Evolutionary conservation across 176 grass and related monocot genomes (phyloP).

Genomic region (Paspalum notatum): DNA sequence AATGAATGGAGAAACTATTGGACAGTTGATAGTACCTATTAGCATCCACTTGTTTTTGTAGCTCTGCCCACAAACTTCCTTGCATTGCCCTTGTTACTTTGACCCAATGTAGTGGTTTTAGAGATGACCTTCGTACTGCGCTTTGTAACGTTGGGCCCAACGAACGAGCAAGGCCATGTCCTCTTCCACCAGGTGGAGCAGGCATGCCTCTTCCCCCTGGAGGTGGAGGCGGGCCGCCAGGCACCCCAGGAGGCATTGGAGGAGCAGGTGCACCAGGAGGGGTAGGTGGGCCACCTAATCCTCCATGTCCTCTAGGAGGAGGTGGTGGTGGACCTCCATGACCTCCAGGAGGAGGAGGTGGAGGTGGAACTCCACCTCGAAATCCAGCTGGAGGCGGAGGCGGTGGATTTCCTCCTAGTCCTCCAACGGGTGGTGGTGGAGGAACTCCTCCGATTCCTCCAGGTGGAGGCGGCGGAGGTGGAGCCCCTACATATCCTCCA

Average conservation of each 20-base stretch:
- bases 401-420: constrained; percentile 33
- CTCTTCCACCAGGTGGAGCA: constrained; percentile 63
- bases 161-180: constrained; percentile 58
- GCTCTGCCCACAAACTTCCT: constrained; percentile 92
- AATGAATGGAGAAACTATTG: constrained; percentile 19
- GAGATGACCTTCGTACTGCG: constrained; percentile 57
- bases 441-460: constrained; percentile 20
- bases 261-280: constrained; percentile 55
- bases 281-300: constrained; percentile 20
- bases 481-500: not conserved
- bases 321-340: constrained; percentile 54
- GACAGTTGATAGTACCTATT: constrained; percentile 61
- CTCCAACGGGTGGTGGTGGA: constrained; percentile 32
- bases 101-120: constrained; percentile 94
- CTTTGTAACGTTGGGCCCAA: constrained; percentile 43
- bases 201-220: constrained; percentile 57
- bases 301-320: constrained; percentile 57
- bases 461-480: constrained; percentile 1
- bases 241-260: constrained; percentile 53
- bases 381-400: constrained; percentile 41
- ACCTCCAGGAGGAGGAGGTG: constrained; percentile 45
- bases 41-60: constrained; percentile 78
- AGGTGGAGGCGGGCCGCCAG: constrained; percentile 67
- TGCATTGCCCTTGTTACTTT: constrained; percentile 93
- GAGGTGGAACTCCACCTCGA: constrained; percentile 49